Evolutionary conservation across 2,329 filamentous ascomycete species (phyloP).

Genomic region (Biscogniauxia marginata): DNA sequence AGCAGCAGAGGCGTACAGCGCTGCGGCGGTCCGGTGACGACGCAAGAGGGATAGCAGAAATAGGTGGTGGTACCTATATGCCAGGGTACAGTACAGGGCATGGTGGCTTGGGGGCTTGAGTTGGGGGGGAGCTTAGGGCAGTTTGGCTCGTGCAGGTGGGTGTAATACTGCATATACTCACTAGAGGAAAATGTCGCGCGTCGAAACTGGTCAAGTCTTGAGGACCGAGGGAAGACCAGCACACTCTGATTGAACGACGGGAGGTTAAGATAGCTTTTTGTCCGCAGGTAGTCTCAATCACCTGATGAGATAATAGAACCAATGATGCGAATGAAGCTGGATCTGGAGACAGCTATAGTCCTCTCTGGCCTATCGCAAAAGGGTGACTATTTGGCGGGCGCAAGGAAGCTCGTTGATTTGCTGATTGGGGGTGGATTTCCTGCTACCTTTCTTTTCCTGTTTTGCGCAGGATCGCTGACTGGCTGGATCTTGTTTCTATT

Average conservation of each 20-base stretch:
- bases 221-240: conserved; percentile 16
- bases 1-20: conserved; percentile 12
- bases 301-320: conserved; percentile 47
- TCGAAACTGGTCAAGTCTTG: conserved; percentile 12
- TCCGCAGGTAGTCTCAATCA: conserved; percentile 50
- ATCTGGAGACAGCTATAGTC: conserved; percentile 53
- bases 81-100: conserved; percentile 16
- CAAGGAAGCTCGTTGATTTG: conserved; percentile 53
- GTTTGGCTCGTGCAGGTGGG: conserved; percentile 13
- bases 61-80: conserved; percentile 23
- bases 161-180: conserved; percentile 24
- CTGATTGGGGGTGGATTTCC: conserved; percentile 30
- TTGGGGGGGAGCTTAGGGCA: background rate
- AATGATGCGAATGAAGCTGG: conserved; percentile 45
- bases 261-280: conserved; percentile 32
- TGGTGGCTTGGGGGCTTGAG: conserved; percentile 19
- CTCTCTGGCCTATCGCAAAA: conserved; percentile 37
- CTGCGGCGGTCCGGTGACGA: conserved; percentile 22
- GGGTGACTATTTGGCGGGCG: conserved; percentile 39
- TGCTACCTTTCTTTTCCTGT: conserved; percentile 21
- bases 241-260: conserved; percentile 33
- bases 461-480: conserved; percentile 34
- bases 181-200: conserved; percentile 22
- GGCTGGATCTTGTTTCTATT: conserved; percentile 27
- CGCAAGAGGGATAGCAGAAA: conserved; percentile 20